Base-by-base conservation (phyloP, 2,329 filamentous ascomycete genomes). In the Coniella lustricola region DNA sequence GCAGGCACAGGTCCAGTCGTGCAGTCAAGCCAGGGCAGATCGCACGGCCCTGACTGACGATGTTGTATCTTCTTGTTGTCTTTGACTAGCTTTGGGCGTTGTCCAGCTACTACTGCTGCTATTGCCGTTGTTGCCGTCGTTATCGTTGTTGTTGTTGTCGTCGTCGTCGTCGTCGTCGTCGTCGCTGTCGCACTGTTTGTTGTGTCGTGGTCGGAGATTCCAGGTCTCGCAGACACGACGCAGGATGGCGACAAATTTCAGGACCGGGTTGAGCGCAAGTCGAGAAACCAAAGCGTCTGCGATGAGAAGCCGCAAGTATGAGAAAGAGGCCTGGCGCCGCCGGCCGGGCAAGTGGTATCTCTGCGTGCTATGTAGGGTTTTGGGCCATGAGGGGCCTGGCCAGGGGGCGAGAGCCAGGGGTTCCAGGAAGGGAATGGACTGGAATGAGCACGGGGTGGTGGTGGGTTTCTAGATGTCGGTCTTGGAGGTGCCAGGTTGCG, bases 321-420 rank as follows among this genome's bases (percentile, higher is more conserved):
- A 33, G 40, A 29, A 31, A 42, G 22, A 16, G 12, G 21, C 14
- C n/a, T 17, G 21, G 42, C 32, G 33, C 31, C 40, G 40, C 32
- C 34, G 17, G 32, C 18, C 29, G 17, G 43, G 37, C 34, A 45
- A 37, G 43, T 45, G 34, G 37, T 45, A 45, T 45, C 33, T 37
- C 5, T 41, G 8, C 7, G 34, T 16, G 25, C 25, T 29, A 36
- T n/a, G 21, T 21, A 40, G 37, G 37, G 37, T 25, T 22, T 9
- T 40, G 37, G 39, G 16, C 38, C 38, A 20, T n/a, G 22, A 4
- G 18, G 41, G 34, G n/a, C 33, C 21, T 18, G 34, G n/a, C 13
- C 13, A n/a, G 25, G 32, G 18, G 42, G 21, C 14, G 7, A 31
- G n/a, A 25, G 38, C 22, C 38, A 18, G 3, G 22, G 38, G 38